Evolutionary conservation across 208 protist genomes (phyloP).

Genomic region (Crithidia acanthocephali): DNA sequence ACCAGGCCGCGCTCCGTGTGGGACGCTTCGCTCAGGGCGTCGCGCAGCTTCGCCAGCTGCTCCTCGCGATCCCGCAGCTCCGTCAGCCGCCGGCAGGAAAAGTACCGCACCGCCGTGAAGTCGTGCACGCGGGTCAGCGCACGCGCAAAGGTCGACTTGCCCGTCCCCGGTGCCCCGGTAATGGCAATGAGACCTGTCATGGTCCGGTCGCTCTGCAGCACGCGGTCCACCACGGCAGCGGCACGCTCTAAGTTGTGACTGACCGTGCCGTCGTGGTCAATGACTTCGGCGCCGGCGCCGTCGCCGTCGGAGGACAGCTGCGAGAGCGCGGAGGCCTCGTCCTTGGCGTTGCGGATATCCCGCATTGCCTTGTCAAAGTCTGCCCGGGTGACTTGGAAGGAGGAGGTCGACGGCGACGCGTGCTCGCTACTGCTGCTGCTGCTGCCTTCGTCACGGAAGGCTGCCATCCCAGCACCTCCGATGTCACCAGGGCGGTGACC

Average conservation of each 20-base stretch:
- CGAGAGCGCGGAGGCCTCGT: constrained; percentile 30
- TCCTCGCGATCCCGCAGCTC: constrained; percentile 42
- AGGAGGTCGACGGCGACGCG: not conserved
- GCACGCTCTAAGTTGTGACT: constrained; percentile 29
- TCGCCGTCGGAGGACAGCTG: constrained; percentile 31
- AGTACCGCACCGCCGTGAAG: constrained; percentile 38
- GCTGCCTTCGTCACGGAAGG: not conserved
- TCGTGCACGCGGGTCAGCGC: constrained; percentile 38
- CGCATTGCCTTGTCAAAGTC: constrained; percentile 44
- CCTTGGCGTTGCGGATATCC: constrained; percentile 52
- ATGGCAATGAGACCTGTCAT: constrained; percentile 51
- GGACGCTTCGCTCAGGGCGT: constrained; percentile 96
- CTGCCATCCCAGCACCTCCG: not conserved
- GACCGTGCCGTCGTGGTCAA: constrained; percentile 67
- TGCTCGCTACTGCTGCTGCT: not conserved
- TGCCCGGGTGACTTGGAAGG: constrained; percentile 10
- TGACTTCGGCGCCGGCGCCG: constrained; percentile 24
- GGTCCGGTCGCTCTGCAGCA: constrained; percentile 45
- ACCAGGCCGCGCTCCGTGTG: constrained; percentile 91
- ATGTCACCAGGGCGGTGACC: constrained; percentile 21
- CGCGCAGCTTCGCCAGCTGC: constrained; percentile 61
- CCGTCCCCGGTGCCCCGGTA: constrained; percentile 59
- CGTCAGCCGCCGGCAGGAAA: constrained; percentile 42
- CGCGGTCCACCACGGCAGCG: constrained; percentile 27
- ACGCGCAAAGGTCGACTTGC: constrained; percentile 63